Evolutionary conservation across 495 filamentous ascomycete species (phyloP).

Genomic region (Cercophora samala): DNA sequence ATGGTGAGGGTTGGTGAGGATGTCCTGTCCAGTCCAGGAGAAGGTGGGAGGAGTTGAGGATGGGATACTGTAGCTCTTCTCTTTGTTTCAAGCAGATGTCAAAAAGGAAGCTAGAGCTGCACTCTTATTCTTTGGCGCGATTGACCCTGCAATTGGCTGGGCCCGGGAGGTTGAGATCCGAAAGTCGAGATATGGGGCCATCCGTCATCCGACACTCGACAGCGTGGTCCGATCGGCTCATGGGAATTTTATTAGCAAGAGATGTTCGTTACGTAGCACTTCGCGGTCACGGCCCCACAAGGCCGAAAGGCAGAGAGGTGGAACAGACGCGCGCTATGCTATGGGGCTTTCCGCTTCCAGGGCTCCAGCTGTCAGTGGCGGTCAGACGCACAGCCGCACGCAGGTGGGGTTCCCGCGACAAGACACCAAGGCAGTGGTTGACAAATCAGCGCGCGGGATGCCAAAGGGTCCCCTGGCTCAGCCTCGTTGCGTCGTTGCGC

Average conservation of each 20-base stretch:
- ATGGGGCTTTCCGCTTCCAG: too few species aligned
- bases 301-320: too few species aligned
- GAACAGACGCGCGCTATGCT: too few species aligned
- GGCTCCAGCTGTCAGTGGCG: not conserved
- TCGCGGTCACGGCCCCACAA: not conserved
- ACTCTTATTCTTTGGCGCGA: not conserved
- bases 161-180: not conserved
- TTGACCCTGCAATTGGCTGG: not conserved
- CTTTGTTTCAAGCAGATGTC: not conserved
- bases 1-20: slow-evolving; percentile 12
- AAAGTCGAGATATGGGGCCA: slow-evolving; percentile 7
- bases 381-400: not conserved
- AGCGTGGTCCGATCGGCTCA: slow-evolving; percentile 7
- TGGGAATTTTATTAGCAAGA: not conserved
- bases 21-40: not conserved
- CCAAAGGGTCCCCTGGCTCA: not conserved
- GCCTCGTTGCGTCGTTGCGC: not conserved
- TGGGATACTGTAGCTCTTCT: too few species aligned
- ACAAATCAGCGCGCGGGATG: not conserved
- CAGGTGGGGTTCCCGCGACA: not conserved
- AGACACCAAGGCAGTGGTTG: not conserved
- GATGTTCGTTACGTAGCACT: not conserved
- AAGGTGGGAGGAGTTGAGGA: not conserved
- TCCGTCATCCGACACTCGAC: slow-evolving; percentile 23
- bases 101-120: not conserved